A percentile compares a stretch with the other conserved stretches of the same genome.
Evolutionary conservation across 2,329 filamentous ascomycete species (phyloP).

Genomic region (Sordariomycetes sp.): DNA sequence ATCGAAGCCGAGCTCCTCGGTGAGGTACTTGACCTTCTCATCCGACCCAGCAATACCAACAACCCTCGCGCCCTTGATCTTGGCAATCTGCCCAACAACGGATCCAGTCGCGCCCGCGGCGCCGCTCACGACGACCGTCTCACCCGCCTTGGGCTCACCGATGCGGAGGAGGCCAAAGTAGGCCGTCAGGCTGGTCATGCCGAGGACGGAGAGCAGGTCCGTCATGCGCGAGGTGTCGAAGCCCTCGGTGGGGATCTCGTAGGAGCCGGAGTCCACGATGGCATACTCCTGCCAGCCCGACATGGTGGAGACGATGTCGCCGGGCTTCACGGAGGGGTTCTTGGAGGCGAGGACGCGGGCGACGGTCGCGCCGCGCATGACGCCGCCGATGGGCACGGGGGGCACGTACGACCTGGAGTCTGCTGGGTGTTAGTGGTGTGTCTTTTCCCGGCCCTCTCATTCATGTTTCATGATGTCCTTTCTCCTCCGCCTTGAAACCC

Average conservation of each 20-base stretch:
- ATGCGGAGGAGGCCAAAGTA: constrained; percentile 64
- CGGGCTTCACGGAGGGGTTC: constrained; percentile 36
- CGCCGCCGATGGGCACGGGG: constrained; percentile 52
- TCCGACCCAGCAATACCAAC: constrained; percentile 53
- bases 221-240: constrained; percentile 24
- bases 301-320: constrained; percentile 40
- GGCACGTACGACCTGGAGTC: constrained; percentile 47
- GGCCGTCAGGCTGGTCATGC: constrained; percentile 59
- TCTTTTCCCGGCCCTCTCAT: too few species aligned
- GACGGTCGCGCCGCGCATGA: constrained; percentile 53
- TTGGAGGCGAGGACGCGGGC: constrained; percentile 49
- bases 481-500: not conserved
- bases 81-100: constrained; percentile 66
- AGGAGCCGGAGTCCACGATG: constrained; percentile 34
- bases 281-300: constrained; percentile 56
- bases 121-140: constrained; percentile 65
- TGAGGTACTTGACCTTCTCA: constrained; percentile 56
- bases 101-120: constrained; percentile 69
- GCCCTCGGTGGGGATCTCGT: constrained; percentile 13
- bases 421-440: constrained; percentile 10
- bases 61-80: constrained; percentile 50
- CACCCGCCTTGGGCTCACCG: constrained; percentile 52
- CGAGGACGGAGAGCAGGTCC: constrained; percentile 49
- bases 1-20: constrained; percentile 52
- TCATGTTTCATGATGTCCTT: too few species aligned